Evolutionary conservation across 345 rosid species (phyloP).

Genomic region (Cardamine occulta): DNA sequence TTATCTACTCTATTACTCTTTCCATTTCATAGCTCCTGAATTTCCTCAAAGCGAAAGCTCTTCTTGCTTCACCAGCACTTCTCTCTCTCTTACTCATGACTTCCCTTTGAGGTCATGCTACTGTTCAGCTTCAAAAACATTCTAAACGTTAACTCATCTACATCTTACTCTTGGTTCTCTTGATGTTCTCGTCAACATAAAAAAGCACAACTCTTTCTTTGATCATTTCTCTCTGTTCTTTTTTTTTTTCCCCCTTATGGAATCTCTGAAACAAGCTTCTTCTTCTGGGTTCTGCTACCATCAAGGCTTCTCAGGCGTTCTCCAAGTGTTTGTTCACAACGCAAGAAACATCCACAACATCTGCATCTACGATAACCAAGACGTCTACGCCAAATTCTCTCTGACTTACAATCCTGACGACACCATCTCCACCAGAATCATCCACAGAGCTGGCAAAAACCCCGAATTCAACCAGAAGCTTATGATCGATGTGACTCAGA

Average conservation of each 20-base stretch:
- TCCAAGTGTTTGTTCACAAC: conserved; percentile 78
- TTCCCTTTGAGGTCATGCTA: conserved; percentile 57
- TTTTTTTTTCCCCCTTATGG: conserved; percentile 46
- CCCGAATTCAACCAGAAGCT: conserved; percentile 80
- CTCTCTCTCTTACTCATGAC: conserved; percentile 28
- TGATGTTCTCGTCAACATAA: not conserved
- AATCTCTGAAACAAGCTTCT: conserved; percentile 56
- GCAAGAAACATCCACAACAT: conserved; percentile 98
- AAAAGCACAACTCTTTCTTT: conserved; percentile 2
- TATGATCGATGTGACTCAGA: conserved; percentile 57
- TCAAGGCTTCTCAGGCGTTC: conserved; percentile 60
- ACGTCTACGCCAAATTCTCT: conserved; percentile 93
- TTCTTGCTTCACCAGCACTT: conserved; percentile 39
- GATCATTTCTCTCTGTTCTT: not conserved
- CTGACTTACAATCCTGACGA: conserved; percentile 90
- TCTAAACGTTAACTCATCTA: conserved; percentile 11
- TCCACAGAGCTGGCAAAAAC: conserved; percentile 87
- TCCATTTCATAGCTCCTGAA: conserved; percentile 45
- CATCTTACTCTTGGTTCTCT: conserved; percentile 2
- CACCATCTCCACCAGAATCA: conserved; percentile 71
- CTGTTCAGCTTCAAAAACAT: conserved; percentile 34
- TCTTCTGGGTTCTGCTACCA: conserved; percentile 53
- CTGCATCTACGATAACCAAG: conserved; percentile 94
- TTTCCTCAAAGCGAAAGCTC: conserved; percentile 47
- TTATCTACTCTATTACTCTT: conserved; percentile 40